A percentile compares a stretch with the other conserved stretches of the same genome.
Evolutionary conservation across 495 filamentous ascomycete genomes (phyloP).

Genomic region (Penicillium ucsense): DNA sequence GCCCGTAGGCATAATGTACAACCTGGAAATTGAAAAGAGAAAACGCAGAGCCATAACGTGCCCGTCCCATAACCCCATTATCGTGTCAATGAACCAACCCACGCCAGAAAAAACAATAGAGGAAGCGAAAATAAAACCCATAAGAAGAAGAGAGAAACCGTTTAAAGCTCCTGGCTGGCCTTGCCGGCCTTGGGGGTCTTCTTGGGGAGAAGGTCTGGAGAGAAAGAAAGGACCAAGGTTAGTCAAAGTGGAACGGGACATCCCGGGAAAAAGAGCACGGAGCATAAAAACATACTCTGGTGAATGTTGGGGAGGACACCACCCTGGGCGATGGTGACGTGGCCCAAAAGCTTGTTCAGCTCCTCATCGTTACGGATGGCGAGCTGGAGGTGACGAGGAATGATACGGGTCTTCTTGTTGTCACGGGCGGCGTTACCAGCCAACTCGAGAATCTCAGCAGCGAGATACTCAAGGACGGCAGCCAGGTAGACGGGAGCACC

Average conservation of each 20-base stretch:
- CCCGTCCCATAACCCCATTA: slow-evolving; percentile 82
- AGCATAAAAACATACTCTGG: slow-evolving; percentile 61
- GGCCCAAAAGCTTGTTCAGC: slow-evolving; percentile 98
- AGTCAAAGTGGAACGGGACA: too few relatives aligned
- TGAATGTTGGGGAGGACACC: slow-evolving; percentile 99
- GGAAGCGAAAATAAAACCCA: slow-evolving; percentile 37
- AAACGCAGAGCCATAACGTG: slow-evolving; percentile 69
- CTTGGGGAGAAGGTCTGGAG: slow-evolving; percentile 87
- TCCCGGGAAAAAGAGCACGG: too few relatives aligned
- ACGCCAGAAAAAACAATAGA: slow-evolving; percentile 45
- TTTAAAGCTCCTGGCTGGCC: slow-evolving; percentile 86
- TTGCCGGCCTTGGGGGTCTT: slow-evolving; percentile 93
- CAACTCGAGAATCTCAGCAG: slow-evolving; percentile 97
- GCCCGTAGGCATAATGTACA: slow-evolving; percentile 89
- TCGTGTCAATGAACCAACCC: slow-evolving; percentile 65
- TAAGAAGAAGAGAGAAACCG: slow-evolving; percentile 27
- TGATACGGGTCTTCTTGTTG: slow-evolving; percentile 99
- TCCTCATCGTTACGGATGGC: slow-evolving; percentile 99
- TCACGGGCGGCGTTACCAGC: slow-evolving; percentile 97
- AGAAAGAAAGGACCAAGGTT: not conserved
- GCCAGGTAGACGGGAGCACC: slow-evolving; percentile 97
- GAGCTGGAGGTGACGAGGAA: slow-evolving; percentile 96
- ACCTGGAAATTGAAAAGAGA: slow-evolving; percentile 64
- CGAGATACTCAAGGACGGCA: slow-evolving; percentile 96
- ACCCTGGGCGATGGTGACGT: slow-evolving; percentile 98